Evolutionary conservation across 1,284 basidiomycete species (phyloP), one percentile per base, ranked within the genome.

Genomic region (Malassezia furfur): DNA sequence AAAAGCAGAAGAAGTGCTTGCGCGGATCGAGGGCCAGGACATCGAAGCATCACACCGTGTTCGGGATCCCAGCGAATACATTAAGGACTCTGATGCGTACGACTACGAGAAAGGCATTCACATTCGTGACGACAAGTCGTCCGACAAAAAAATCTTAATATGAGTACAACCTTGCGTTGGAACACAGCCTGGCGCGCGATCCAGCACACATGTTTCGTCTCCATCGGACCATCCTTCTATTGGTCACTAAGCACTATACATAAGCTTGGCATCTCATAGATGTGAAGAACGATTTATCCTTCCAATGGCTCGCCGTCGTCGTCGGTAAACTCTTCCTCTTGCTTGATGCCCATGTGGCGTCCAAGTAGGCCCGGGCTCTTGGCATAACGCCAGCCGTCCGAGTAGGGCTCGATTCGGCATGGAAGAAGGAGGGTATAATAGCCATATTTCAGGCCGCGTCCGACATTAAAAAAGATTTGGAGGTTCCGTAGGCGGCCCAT

Each of bases 401-500:
- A 86, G 57, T 86, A 85, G 0, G 91, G 89, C 46, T 83, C 81
- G 25, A 87, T 80, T 6, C 85, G 82, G 5, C 90, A 74, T 0
- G 94, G 93, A 19, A 96, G 67, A 10, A 96, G 68, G 5, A 96
- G 80, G 0, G 88, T 88, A 51, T 82, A 83, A 39, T 57, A 57
- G 30, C 11, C 52, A 49, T 60, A 50, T 6, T 60, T 48, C 25
- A 66, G 63, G 6, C 59, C 80, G 14, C 79, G 77, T 11, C 88
- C 87, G 32, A 91, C 68, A 66, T 96, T 94, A 78, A 96, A 96
- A 74, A 94, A 94, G 28, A 90, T 73, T 61, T 83, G 75, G 5
- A 96, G 76, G 71, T 98, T 96, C 59, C 79, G 59, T 72, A 82
- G 78, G 46, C 58, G 52, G 1, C 93, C 93, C 6, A 94, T 77